phyloP scores from a whole-genome alignment of 2,329 filamentous ascomycete species.

The Dryadomyces quercivorus region DNA sequence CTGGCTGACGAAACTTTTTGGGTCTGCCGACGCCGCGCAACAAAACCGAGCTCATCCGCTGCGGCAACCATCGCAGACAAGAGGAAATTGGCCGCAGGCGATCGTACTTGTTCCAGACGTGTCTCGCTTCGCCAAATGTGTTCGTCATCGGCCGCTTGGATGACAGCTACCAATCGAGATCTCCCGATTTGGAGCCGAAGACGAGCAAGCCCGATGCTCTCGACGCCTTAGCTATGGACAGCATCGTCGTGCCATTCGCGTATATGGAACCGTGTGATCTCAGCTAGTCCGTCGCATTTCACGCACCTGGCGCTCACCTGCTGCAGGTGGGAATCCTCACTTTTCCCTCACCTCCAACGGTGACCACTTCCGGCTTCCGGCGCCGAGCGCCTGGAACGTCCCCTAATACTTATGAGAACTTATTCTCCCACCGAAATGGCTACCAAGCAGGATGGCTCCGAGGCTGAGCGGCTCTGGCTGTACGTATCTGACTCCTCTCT shows the following conservation, averaged over 20 bases:
- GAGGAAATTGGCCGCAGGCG: background rate
- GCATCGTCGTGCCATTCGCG: conserved; percentile 2
- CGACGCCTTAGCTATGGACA: conserved; percentile 11
- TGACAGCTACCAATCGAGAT: conserved; percentile 5
- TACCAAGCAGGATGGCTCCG: conserved; percentile 2
- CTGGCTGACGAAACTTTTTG: background rate
- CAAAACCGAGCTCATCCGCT: background rate
- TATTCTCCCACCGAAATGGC: background rate
- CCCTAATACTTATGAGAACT: background rate
- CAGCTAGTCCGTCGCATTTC: conserved; percentile 7
- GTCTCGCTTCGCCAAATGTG: conserved; percentile 8
- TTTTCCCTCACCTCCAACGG: background rate
- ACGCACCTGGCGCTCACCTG: background rate
- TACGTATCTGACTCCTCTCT: conserved; percentile 1
- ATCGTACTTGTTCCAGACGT: background rate
- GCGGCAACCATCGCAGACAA: background rate
- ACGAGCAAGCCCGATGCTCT: background rate
- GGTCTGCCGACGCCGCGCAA: background rate
- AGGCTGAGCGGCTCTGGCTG: conserved; percentile 12
- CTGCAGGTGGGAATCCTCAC: background rate
- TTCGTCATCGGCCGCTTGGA: conserved; percentile 7
- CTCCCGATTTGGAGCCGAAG: conserved; percentile 6
- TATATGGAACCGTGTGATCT: conserved; percentile 11
- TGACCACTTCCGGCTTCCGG: background rate
- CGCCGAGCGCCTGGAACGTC: background rate